phyloP scores from a whole-genome alignment of 176 grass and related monocot species.

The Cymbopogon citratus region DNA sequence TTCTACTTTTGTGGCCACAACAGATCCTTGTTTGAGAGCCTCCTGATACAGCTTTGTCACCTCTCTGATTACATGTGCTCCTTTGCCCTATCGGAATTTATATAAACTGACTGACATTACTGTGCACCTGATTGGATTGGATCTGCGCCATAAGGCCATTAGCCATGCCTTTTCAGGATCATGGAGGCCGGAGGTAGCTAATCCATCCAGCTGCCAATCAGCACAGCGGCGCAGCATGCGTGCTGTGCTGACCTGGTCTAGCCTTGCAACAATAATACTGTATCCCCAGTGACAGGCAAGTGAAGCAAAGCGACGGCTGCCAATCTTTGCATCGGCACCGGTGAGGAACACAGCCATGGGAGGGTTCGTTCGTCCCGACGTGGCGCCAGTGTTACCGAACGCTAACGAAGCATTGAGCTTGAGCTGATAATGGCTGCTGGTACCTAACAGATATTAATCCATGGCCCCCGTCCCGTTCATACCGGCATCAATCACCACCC shows the following conservation, averaged over 20 bases:
- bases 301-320: no score
- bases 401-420: neutral
- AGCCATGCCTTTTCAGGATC: no score
- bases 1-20: neutral
- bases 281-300: neutral
- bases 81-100: neutral
- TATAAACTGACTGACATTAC: neutral
- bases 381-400: neutral
- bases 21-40: neutral
- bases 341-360: no score
- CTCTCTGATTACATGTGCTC: neutral
- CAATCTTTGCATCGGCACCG: no score
- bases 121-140: neutral
- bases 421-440: neutral
- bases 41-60: neutral
- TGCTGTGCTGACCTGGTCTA: neutral
- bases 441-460: neutral
- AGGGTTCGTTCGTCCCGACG: no score
- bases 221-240: no score
- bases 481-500: neutral
- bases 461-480: neutral
- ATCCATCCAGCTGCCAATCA: neutral
- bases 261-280: conserved; percentile 1
- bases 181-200: neutral
- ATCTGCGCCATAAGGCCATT: neutral